Percentiles rank a stretch among this genome's conserved stretches.
These are phyloP conservation scores for Glomus cerebriforme DNA, from an alignment of 192 early-diverging fungal species.

Conservation along the genomic window DNA sequence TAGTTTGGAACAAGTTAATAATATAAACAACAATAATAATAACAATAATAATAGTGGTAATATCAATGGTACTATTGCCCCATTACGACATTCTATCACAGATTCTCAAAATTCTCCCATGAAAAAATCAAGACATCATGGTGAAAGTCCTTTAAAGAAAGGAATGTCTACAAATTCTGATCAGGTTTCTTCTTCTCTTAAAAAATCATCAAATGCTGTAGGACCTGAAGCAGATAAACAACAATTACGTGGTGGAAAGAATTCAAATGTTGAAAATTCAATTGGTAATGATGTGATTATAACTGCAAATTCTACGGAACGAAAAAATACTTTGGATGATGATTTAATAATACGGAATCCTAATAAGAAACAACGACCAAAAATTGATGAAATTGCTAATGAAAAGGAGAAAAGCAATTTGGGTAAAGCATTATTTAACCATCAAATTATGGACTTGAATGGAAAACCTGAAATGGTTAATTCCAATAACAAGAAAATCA, in stretches of 20 bases:
- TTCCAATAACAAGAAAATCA: neutral
- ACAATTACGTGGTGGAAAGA: neutral
- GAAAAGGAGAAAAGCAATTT: neutral
- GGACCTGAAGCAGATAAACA: neutral
- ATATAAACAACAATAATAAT: neutral
- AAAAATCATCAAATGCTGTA: constrained; percentile 14
- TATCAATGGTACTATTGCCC: neutral
- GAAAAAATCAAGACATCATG: too few relatives aligned
- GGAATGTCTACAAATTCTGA: neutral
- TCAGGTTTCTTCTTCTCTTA: neutral
- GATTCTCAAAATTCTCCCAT: too few relatives aligned
- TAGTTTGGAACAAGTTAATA: neutral
- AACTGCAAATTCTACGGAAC: neutral
- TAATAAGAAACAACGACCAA: neutral
- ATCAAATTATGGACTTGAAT: neutral
- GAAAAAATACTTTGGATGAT: neutral
- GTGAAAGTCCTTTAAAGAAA: neutral
- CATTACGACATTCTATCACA: too few relatives aligned
- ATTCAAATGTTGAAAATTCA: neutral
- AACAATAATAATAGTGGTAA: neutral
- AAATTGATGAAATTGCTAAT: neutral
- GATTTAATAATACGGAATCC: neutral
- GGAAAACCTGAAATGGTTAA: neutral
- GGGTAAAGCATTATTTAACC: neutral
- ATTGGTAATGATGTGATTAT: neutral